These are phyloP conservation scores for Fomitopsis palustris DNA, from an alignment of 1,284 basidiomycete genomes.

Conservation along the genomic window DNA sequence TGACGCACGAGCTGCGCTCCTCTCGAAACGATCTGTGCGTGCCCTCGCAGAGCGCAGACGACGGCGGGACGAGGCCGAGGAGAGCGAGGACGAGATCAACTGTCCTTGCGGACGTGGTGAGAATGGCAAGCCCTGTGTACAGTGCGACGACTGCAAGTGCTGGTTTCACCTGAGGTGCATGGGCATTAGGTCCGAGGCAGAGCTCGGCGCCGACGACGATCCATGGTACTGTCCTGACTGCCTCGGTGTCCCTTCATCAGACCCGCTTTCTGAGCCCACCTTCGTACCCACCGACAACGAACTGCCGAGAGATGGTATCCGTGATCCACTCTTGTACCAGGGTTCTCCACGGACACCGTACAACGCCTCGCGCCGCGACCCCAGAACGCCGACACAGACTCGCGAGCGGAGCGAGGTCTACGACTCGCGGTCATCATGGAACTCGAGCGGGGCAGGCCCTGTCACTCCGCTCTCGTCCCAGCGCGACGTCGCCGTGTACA, in stretches of 20 bases:
- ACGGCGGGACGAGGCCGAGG: constrained; percentile 28
- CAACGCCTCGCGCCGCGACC: constrained; percentile 30
- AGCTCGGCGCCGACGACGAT: constrained; percentile 72
- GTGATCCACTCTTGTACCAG: constrained; percentile 57
- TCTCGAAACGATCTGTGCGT: constrained; percentile 65
- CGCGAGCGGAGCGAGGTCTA: constrained; percentile 28
- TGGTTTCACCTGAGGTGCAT: constrained; percentile 80
- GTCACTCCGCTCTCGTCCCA: constrained; percentile 46
- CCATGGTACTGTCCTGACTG: constrained; percentile 70
- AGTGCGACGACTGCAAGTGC: constrained; percentile 69
- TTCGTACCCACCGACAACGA: constrained; percentile 60
- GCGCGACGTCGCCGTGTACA: constrained; percentile 44
- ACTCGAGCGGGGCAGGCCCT: constrained; percentile 38
- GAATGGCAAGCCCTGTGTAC: constrained; percentile 68
- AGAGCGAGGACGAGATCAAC: constrained; percentile 35
- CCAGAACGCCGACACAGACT: constrained; percentile 43
- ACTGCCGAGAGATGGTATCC: constrained; percentile 27
- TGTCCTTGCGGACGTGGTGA: constrained; percentile 67
- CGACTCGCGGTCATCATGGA: constrained; percentile 45
- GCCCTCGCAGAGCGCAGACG: constrained; percentile 46
- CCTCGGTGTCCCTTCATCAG: constrained; percentile 32
- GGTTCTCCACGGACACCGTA: constrained; percentile 42
- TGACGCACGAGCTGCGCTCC: constrained; percentile 66
- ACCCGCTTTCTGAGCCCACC: constrained; percentile 48
- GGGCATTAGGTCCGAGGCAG: constrained; percentile 54